Evolutionary conservation across 2,329 filamentous ascomycete species (phyloP).

Genomic region (Cercospora sesami): DNA sequence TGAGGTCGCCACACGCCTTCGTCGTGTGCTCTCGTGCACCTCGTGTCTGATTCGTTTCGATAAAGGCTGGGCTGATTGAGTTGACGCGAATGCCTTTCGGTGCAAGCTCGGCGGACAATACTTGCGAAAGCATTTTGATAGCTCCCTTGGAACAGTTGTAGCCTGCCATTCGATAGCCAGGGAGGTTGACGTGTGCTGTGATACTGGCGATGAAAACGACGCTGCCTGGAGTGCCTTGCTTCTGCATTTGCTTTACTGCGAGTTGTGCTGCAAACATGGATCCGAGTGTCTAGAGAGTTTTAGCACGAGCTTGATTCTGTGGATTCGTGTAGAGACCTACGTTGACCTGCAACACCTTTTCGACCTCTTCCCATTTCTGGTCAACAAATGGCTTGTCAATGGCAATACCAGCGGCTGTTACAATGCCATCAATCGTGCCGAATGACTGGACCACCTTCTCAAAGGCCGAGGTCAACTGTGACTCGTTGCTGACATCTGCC

Average conservation of each 20-base stretch:
- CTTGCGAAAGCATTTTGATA: conserved; percentile 31
- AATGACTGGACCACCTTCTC: conserved; percentile 29
- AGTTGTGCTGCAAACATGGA: conserved; percentile 41
- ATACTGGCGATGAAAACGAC: conserved; percentile 42
- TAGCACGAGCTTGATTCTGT: background rate
- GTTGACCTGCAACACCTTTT: conserved; percentile 42
- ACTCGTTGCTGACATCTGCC: conserved; percentile 44
- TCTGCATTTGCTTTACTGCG: conserved; percentile 39
- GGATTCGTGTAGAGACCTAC: conserved; percentile 19
- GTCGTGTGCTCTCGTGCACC: conserved; percentile 27
- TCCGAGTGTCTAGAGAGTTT: conserved; percentile 30
- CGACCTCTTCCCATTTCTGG: conserved; percentile 35
- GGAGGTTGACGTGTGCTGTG: conserved; percentile 38
- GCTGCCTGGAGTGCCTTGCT: conserved; percentile 39
- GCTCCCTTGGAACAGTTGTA: conserved; percentile 39
- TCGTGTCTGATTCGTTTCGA: conserved; percentile 32
- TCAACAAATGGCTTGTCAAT: conserved; percentile 36
- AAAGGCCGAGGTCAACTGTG: conserved; percentile 30
- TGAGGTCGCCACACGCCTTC: conserved; percentile 28
- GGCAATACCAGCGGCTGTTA: conserved; percentile 37
- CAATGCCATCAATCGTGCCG: conserved; percentile 33
- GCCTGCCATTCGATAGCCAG: conserved; percentile 37
- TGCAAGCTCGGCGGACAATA: conserved; percentile 41
- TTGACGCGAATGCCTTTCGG: conserved; percentile 33
- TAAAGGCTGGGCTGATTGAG: conserved; percentile 33